Percentiles rank a stretch among this genome's conserved stretches.
phyloP scores from a whole-genome alignment of 441 rosid species.

The Pelargonium cotyledonis region DNA sequence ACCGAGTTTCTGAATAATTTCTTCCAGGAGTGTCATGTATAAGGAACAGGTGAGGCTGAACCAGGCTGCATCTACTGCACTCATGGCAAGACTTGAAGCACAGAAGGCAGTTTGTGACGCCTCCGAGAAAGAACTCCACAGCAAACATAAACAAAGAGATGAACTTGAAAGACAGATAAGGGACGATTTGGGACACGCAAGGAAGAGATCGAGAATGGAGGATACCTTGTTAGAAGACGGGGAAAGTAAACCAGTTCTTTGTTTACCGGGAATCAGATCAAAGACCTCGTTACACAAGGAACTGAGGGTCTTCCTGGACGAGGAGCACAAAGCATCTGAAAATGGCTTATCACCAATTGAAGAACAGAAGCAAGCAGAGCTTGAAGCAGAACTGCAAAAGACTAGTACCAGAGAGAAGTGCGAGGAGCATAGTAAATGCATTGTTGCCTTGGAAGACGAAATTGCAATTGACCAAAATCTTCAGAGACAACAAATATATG shows the following conservation, averaged over 20 bases:
- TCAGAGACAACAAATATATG: slow-evolving; percentile 23
- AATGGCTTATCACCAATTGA: slow-evolving; percentile 31
- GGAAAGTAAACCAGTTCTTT: slow-evolving; percentile 41
- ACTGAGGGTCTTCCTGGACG: slow-evolving; percentile 54
- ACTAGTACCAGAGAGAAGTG: slow-evolving; percentile 18
- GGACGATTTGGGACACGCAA: slow-evolving; percentile 64
- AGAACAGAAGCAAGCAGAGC: slow-evolving; percentile 34
- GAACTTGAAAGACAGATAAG: slow-evolving; percentile 68
- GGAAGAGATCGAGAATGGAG: slow-evolving; percentile 69
- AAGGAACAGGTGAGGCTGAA: slow-evolving; percentile 90
- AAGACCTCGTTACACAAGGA: slow-evolving; percentile 50
- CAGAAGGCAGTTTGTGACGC: slow-evolving; percentile 82
- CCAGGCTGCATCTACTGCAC: slow-evolving; percentile 72
- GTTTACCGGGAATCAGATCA: slow-evolving; percentile 58
- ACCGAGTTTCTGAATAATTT: background rate
- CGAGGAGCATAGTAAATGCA: slow-evolving; percentile 31
- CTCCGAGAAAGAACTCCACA: slow-evolving; percentile 78
- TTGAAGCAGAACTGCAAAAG: slow-evolving; percentile 29
- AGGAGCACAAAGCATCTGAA: slow-evolving; percentile 56
- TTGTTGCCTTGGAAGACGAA: slow-evolving; percentile 32
- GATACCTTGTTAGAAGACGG: slow-evolving; percentile 40
- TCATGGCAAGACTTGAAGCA: slow-evolving; percentile 85
- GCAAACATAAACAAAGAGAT: slow-evolving; percentile 67
- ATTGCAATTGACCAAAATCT: slow-evolving; percentile 31
- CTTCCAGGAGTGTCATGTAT: slow-evolving; percentile 76